These are phyloP conservation scores for Glomus cerebriforme DNA, from an alignment of 192 early-diverging fungal genomes.

Conservation along the genomic window DNA sequence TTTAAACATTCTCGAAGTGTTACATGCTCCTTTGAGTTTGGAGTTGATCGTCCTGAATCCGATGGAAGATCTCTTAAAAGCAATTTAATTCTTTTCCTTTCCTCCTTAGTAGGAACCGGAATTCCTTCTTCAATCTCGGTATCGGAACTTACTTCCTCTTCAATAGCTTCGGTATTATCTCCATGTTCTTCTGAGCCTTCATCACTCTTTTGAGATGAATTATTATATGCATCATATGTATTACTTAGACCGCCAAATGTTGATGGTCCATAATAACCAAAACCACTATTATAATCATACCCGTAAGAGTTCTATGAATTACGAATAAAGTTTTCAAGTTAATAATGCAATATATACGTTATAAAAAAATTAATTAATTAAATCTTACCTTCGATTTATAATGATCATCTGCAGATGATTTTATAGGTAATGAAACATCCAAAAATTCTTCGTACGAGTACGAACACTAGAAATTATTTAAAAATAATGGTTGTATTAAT, in stretches of 20 bases:
- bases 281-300: not conserved
- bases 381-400: not conserved
- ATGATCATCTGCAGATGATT: conserved; percentile 27
- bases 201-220: not conserved
- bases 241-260: no score
- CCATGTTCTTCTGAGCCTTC: not conserved
- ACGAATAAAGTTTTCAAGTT: no score
- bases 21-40: conserved; percentile 5
- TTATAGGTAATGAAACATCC: conserved; percentile 61
- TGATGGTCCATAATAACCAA: no score
- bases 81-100: not conserved
- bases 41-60: not conserved
- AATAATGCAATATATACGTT: no score
- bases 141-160: not conserved
- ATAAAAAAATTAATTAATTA: no score
- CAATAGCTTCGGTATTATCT: no score
- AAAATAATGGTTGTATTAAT: no score
- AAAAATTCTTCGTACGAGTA: conserved; percentile 66
- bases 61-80: not conserved
- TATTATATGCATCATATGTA: not conserved
- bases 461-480: conserved; percentile 37
- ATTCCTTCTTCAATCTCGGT: conserved; percentile 30
- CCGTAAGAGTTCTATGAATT: not conserved
- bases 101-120: conserved; percentile 8
- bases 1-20: conserved; percentile 46